phyloP scores from a whole-genome alignment of 2,329 filamentous ascomycete species.

The Sporothrix euskadiensis region DNA sequence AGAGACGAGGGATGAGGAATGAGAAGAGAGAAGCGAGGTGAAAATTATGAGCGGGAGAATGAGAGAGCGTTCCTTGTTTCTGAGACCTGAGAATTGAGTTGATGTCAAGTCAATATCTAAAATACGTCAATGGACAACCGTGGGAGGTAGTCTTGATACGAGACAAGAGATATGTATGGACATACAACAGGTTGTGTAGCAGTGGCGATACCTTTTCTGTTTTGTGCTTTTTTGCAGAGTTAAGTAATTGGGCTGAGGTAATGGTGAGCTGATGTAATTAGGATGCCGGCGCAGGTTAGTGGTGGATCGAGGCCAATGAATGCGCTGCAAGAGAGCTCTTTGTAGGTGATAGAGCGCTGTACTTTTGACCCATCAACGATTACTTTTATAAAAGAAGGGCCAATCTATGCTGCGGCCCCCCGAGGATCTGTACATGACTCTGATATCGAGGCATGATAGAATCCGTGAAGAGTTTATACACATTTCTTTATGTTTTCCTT shows the following conservation, averaged over 20 bases:
- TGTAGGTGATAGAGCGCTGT: neutral
- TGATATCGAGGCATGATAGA: neutral
- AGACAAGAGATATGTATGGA: neutral
- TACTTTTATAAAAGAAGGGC: neutral
- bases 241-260: neutral
- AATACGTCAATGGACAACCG: neutral
- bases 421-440: neutral
- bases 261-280: slow-evolving; percentile 19
- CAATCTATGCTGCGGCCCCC: neutral
- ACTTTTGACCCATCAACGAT: neutral
- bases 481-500: neutral
- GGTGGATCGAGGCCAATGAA: neutral
- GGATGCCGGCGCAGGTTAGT: neutral
- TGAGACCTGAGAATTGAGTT: neutral
- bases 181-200: neutral
- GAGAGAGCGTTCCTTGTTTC: neutral
- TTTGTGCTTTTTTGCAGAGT: neutral
- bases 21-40: neutral
- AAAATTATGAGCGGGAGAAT: neutral
- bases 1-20: neutral
- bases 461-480: neutral
- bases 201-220: neutral
- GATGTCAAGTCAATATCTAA: neutral
- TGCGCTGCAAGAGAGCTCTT: neutral
- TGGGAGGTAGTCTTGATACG: neutral